phyloP scores from a whole-genome alignment of 1,284 basidiomycete genomes.

The Ustilago nuda region DNA sequence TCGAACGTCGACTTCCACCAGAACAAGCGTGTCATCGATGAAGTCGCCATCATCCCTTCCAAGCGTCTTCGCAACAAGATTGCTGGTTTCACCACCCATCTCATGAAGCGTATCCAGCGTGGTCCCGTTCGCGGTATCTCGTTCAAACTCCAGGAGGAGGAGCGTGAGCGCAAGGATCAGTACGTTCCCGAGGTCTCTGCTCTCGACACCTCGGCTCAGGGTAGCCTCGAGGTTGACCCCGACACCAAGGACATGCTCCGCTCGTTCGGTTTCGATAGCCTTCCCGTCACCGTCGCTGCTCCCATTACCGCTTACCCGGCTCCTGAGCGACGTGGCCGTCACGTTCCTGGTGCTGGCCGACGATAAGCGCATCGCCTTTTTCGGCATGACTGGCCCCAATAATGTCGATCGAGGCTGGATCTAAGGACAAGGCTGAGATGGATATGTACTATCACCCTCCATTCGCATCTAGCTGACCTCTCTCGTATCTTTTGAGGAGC shows the following conservation, averaged over 20 bases:
- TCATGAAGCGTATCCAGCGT: constrained; percentile 99
- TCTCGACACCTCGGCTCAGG: constrained; percentile 66
- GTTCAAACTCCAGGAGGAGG: constrained; percentile 99
- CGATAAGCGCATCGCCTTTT: constrained; percentile 53
- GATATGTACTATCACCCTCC: constrained; percentile 39
- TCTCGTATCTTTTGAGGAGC: neutral
- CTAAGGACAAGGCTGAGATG: constrained; percentile 4
- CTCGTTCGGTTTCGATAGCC: constrained; percentile 67
- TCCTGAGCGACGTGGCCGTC: constrained; percentile 66
- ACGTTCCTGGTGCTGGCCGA: constrained; percentile 68
- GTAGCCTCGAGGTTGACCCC: constrained; percentile 68
- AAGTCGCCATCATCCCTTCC: constrained; percentile 91
- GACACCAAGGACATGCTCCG: constrained; percentile 69
- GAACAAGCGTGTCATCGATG: constrained; percentile 99
- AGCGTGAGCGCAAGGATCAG: constrained; percentile 90
- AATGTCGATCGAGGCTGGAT: neutral
- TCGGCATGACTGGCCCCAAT: neutral
- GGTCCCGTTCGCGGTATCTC: constrained; percentile 99
- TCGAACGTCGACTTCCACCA: constrained; percentile 73
- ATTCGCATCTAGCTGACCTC: constrained; percentile 18
- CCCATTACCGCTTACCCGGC: constrained; percentile 66
- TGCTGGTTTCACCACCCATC: constrained; percentile 98
- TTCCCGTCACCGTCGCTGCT: constrained; percentile 67
- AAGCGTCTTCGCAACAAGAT: constrained; percentile 99
- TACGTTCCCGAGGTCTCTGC: constrained; percentile 70